Evolutionary conservation across 192 early-diverging fungal genomes (phyloP).

Genomic region (Linnemannia exigua): DNA sequence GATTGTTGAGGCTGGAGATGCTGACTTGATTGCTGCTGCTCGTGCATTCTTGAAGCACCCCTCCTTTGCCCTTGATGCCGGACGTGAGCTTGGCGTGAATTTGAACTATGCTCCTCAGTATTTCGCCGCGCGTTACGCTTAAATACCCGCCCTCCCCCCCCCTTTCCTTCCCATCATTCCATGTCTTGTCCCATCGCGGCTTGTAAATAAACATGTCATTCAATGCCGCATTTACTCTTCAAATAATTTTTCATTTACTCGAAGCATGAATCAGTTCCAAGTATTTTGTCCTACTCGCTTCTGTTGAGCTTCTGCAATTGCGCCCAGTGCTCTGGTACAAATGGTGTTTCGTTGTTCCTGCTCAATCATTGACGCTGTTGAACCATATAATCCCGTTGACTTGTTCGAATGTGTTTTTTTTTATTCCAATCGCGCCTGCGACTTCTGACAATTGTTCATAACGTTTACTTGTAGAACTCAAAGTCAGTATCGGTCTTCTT

Average conservation of each 20-base stretch:
- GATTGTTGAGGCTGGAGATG: constrained; percentile 71
- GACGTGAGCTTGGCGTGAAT: constrained; percentile 73
- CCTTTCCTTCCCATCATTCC: neutral
- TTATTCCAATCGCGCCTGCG: neutral
- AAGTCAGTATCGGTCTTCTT: constrained; percentile 97
- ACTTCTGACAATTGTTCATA: neutral
- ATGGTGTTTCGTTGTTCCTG: too few species aligned
- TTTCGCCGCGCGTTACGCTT: constrained; percentile 18
- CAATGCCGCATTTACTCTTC: neutral
- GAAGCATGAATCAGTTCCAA: too few species aligned
- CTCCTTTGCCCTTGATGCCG: constrained; percentile 76
- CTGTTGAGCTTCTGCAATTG: too few species aligned
- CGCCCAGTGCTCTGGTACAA: too few species aligned
- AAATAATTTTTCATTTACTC: too few species aligned
- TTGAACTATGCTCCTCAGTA: constrained; percentile 76
- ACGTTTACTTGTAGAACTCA: constrained; percentile 93
- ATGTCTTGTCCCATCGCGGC: neutral
- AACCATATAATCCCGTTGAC: too few species aligned
- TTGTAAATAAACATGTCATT: neutral
- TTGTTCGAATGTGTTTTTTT: neutral
- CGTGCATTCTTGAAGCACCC: constrained; percentile 80
- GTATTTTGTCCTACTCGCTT: too few species aligned
- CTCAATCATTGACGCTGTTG: too few species aligned
- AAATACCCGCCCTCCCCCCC: neutral
- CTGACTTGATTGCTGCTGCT: constrained; percentile 84